Percentiles rank a stretch among this genome's conserved stretches.
These are phyloP conservation scores for Thinopyrum elongatum DNA, from an alignment of 176 grass and related monocot species.

Conservation along the genomic window DNA sequence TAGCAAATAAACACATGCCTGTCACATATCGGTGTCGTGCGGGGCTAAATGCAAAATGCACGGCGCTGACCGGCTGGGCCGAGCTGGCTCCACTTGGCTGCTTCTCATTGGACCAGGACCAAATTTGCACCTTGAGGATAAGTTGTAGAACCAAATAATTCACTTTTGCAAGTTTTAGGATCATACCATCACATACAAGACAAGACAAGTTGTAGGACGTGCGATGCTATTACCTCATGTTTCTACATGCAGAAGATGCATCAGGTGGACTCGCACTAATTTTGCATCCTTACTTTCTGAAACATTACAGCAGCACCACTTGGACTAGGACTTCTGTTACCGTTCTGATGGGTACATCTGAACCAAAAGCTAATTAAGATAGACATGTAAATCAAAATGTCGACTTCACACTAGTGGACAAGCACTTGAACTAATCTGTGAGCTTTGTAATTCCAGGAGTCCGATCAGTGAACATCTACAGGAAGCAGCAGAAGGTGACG, in stretches of 20 bases:
- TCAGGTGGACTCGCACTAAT: not conserved
- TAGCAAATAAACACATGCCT: too few relatives aligned
- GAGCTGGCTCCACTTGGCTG: too few relatives aligned
- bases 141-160: too few relatives aligned
- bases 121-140: too few relatives aligned
- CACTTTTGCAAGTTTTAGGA: too few relatives aligned
- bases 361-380: not conserved
- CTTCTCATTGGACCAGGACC: too few relatives aligned
- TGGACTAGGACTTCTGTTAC: not conserved
- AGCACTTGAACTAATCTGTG: not conserved
- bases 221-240: too few relatives aligned
- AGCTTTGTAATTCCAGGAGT: conserved; percentile 33
- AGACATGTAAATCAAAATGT: not conserved
- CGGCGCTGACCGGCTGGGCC: too few relatives aligned
- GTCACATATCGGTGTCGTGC: too few relatives aligned
- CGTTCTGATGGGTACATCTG: not conserved
- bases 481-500: conserved; percentile 64
- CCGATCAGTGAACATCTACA: conserved; percentile 54
- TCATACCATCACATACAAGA: too few relatives aligned
- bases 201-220: too few relatives aligned
- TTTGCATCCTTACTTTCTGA: not conserved
- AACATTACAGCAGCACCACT: not conserved
- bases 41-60: too few relatives aligned
- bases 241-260: not conserved
- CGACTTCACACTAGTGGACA: not conserved